Evolutionary conservation across 257 asterid species (phyloP), one percentile per base, ranked within the genome.

Genomic region (Thymus quinquecostatus): DNA sequence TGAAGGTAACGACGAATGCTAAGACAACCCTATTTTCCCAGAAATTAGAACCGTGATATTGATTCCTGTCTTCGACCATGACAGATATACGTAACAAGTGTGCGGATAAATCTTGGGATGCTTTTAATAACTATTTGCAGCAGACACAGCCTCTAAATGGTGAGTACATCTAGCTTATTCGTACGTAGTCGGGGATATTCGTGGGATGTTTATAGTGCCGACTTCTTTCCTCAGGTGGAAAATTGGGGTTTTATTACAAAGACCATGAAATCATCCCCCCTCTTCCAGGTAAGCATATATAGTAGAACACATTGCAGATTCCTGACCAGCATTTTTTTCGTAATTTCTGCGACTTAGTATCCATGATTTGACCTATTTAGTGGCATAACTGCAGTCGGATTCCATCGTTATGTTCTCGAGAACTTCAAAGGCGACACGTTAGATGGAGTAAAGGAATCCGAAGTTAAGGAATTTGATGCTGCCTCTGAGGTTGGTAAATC

Each of bases 241-340:
- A 94, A 90, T 61, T 94, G 45, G 97, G 99, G 0, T 94, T 91
- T 81, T 94, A 94, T 80, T 94, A 89, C 85, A 94, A 89, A 74
- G 99, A 91, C 43, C 92, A 82, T 67, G 97, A 94, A 83, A 86
- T 86, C 71, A 92, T 85, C 71, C 99, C 99, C 76, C 97, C 99
- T 8, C 87, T 94, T 11, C 99, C 97, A 27, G 92, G 99, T 86
- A 4, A 38, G 7, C 41, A 38, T 38, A 38, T 36, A 36, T 6
- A 3, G 5, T 4, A 36, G 5, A 4, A 44, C 49, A 44, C 49
- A 7, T 13, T 44, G 49, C 40, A 36, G 40, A 36, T 38, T 4
- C 4, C 6, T 5, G 41, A 38, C 41, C 41, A 38, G 41, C 41
- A 38, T 1, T 4, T 38, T 4, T 3, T 38, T 38, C 41, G 41